phyloP scores from a whole-genome alignment of 2,329 filamentous ascomycete species.

The Fusarium sp. region DNA sequence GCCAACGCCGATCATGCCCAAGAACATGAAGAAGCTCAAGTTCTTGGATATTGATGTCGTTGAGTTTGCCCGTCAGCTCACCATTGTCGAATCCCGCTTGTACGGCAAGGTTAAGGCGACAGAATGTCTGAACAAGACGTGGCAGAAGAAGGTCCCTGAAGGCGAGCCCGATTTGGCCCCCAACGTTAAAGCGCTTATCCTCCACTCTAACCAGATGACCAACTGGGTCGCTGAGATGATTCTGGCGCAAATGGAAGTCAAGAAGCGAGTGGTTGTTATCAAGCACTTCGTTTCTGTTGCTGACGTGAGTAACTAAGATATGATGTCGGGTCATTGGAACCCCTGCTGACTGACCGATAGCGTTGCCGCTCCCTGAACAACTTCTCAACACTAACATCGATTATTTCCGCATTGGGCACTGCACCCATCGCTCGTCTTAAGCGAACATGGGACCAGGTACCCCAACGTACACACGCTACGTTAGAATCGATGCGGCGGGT shows the following conservation, averaged over 20 bases:
- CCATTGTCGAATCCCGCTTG: slow-evolving; percentile 92
- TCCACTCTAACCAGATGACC: slow-evolving; percentile 98
- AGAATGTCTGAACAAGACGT: slow-evolving; percentile 97
- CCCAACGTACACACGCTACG: slow-evolving; percentile 80
- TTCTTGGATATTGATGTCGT: slow-evolving; percentile 96
- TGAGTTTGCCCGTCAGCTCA: slow-evolving; percentile 97
- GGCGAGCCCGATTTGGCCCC: slow-evolving; percentile 86
- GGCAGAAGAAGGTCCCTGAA: slow-evolving; percentile 92
- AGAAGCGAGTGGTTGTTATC: slow-evolving; percentile 95
- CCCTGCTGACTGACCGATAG: slow-evolving; percentile 55
- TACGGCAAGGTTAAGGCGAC: slow-evolving; percentile 97
- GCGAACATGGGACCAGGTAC: slow-evolving; percentile 94
- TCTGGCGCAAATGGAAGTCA: slow-evolving; percentile 90
- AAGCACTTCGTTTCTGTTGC: slow-evolving; percentile 98
- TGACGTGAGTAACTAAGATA: slow-evolving; percentile 72
- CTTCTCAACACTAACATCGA: slow-evolving; percentile 96
- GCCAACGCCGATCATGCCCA: slow-evolving; percentile 90
- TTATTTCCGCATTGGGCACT: slow-evolving; percentile 94
- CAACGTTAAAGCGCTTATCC: slow-evolving; percentile 94
- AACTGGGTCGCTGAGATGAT: slow-evolving; percentile 99
- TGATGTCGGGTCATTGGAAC: not conserved
- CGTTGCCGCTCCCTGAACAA: slow-evolving; percentile 96
- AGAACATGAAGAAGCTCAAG: slow-evolving; percentile 99
- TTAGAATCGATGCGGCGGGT: slow-evolving; percentile 92
- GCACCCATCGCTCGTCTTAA: slow-evolving; percentile 94